Evolutionary conservation across 164 flowering plant species (phyloP).

Genomic region (Vitis vinifera): ASM3070453v1 NC_081810.1:23067001-23067500

Average conservation of each 20-base stretch:
- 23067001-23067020: slow-evolving; percentile 38
- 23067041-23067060: slow-evolving; percentile 54
- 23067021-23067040: slow-evolving; percentile 66
- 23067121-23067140: slow-evolving; percentile 49
- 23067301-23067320: not conserved
- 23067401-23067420: slow-evolving; percentile 75
- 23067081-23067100: slow-evolving; percentile 71
- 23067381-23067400: slow-evolving; percentile 78
- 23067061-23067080: slow-evolving; percentile 89
- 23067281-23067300: not conserved
- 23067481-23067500: not conserved
- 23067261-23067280: not conserved
- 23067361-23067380: slow-evolving; percentile 69
- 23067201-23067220: slow-evolving; percentile 55
- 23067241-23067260: slow-evolving; percentile 70
- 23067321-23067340: slow-evolving; percentile 28
- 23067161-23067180: slow-evolving; percentile 62
- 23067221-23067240: slow-evolving; percentile 59
- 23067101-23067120: slow-evolving; percentile 66
- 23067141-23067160: slow-evolving; percentile 57
- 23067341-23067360: slow-evolving; percentile 49
- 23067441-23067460: slow-evolving; percentile 72
- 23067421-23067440: slow-evolving; percentile 61
- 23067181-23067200: slow-evolving; percentile 70
- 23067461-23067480: slow-evolving; percentile 71